Percentiles rank a stretch among this genome's conserved stretches.
phyloP scores from a whole-genome alignment of 2,329 filamentous ascomycete species.

The Trichoderma citrinoviride region DNA sequence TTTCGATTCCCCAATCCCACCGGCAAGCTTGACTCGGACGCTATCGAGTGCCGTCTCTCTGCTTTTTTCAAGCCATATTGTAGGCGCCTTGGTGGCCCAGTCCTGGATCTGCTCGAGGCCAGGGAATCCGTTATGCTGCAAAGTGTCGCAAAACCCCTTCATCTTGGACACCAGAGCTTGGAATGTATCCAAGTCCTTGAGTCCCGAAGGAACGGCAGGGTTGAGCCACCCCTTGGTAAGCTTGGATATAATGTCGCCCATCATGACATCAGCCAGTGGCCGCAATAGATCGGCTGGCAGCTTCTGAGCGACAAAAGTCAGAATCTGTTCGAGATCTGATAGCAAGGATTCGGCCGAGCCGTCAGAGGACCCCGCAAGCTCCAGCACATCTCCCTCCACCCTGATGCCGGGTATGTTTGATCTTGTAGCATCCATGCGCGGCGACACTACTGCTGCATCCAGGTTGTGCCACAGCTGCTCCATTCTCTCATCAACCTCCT shows the following conservation, averaged over 20 bases:
- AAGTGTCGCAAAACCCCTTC: constrained; percentile 58
- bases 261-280: constrained; percentile 65
- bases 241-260: constrained; percentile 65
- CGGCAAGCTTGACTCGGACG: constrained; percentile 66
- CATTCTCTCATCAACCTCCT: constrained; percentile 60
- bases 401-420: constrained; percentile 40
- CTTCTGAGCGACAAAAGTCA: constrained; percentile 51
- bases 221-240: constrained; percentile 75
- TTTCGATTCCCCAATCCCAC: constrained; percentile 64
- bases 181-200: constrained; percentile 69
- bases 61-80: constrained; percentile 81
- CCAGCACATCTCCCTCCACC: constrained; percentile 43
- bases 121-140: constrained; percentile 63
- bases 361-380: constrained; percentile 43
- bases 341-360: constrained; percentile 51
- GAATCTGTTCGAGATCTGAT: constrained; percentile 50
- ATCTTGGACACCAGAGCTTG: constrained; percentile 66
- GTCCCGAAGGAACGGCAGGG: constrained; percentile 69
- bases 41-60: constrained; percentile 75
- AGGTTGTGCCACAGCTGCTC: constrained; percentile 61
- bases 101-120: constrained; percentile 63
- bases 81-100: constrained; percentile 78
- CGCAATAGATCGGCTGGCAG: constrained; percentile 55
- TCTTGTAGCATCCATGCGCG: constrained; percentile 51
- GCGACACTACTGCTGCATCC: constrained; percentile 58